Evolutionary conservation across 2,329 filamentous ascomycete species (phyloP), one percentile per base, ranked within the genome.

Genomic region (Incumbomyces lentus): DNA sequence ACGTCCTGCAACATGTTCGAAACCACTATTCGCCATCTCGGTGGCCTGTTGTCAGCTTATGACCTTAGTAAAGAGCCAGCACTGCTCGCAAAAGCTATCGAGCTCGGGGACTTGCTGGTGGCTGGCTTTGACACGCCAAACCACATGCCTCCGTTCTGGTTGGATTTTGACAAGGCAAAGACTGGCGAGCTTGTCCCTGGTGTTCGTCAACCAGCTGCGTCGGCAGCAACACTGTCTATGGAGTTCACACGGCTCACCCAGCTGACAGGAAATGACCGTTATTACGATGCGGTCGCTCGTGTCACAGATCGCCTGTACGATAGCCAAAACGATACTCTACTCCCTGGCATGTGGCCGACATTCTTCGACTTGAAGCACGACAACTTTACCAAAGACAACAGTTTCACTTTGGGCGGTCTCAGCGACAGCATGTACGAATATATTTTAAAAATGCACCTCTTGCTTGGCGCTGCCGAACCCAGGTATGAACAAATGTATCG

Each of bases 391-490:
- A 47, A 53, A 3, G 53, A 58, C 32, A 51, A 55, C 32, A 60
- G 63, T n/a, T 79, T 71, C 55, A 72, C 72, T 0, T 64, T 78
- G 49, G 74, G 75, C 11, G 73, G 67, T 12, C 69, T 72, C 65
- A 67, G 69, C 2, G 74, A 78, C 58, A 75, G 71, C 3, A 60
- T 74, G 0, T 78, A 78, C 55, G 74, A 77, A 53, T 76, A 76
- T 50, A 59, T 79, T 12, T 71, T 73, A 0, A 77, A 78, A 59
- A 70, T 88, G 68, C 90, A 6, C 74, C 16, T 30, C 10, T 22
- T 94, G 2, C 74, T 93, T 1, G 85, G 86, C 46, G 87, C 86
- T 1, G 70, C 79, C 1, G 77, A 81, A 50, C 34, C 47, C 31
- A 49, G 54, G 30, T 92, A 93, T 62, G 70, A 73, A 49, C 73